These are phyloP conservation scores for Lithohypha guttulata DNA, from an alignment of 2,329 filamentous ascomycete species.

Conservation along the genomic window DNA sequence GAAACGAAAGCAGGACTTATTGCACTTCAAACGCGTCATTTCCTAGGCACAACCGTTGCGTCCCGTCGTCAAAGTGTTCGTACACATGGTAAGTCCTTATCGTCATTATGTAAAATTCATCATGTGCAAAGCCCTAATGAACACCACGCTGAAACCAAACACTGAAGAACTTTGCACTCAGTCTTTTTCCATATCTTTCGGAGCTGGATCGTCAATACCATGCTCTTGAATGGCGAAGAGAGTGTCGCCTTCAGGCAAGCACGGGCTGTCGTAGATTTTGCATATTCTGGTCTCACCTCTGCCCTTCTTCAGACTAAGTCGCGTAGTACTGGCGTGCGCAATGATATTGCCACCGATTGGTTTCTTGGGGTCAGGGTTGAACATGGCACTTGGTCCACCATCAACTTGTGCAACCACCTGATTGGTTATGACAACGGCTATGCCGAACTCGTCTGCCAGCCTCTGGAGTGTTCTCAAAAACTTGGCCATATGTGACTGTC, in stretches of 20 bases:
- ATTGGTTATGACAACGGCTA: conserved; percentile 96
- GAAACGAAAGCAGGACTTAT: too few species aligned
- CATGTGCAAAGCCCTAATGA: conserved; percentile 4
- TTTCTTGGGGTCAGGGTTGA: conserved; percentile 98
- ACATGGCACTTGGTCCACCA: conserved; percentile 92
- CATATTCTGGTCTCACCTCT: conserved; percentile 90
- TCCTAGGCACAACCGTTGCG: too few species aligned
- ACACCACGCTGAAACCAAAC: conserved; percentile 1
- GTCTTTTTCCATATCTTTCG: conserved; percentile 89
- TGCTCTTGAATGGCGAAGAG: conserved; percentile 96
- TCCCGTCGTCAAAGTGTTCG: too few species aligned
- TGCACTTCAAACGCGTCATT: conserved; percentile 5
- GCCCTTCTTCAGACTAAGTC: conserved; percentile 91
- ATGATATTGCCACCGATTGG: conserved; percentile 98
- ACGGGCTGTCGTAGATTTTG: conserved; percentile 98
- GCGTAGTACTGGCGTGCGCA: conserved; percentile 89
- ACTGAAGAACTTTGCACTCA: conserved; percentile 21
- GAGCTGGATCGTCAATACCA: conserved; percentile 88
- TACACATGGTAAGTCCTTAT: too few species aligned
- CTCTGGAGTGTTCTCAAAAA: conserved; percentile 40
- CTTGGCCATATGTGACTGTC: conserved; percentile 52
- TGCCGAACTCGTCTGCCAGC: conserved; percentile 68
- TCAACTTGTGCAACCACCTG: conserved; percentile 98
- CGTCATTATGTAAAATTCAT: too few species aligned
- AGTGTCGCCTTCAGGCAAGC: conserved; percentile 90